Evolutionary conservation across 2,329 filamentous ascomycete species (phyloP).

Genomic region (Colletotrichum eremochloae): DNA sequence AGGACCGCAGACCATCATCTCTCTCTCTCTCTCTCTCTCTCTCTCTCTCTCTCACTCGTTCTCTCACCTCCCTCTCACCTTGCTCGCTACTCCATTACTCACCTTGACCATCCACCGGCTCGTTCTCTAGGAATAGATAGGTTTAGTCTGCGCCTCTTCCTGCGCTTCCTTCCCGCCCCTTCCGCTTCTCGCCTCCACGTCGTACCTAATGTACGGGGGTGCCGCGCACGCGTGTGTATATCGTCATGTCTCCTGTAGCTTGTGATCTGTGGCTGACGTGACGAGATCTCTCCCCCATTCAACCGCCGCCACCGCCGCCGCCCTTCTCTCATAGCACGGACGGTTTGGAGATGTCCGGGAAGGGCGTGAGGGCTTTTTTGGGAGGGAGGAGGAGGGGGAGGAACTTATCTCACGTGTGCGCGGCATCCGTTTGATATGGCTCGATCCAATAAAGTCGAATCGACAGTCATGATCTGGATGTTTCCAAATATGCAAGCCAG

Average conservation of each 20-base stretch:
- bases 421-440: constrained; percentile 1
- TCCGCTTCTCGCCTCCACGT: neutral
- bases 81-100: neutral
- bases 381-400: neutral
- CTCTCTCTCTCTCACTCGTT: constrained; percentile 1
- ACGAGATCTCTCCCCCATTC: constrained; percentile 4
- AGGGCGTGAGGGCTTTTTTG: constrained; percentile 33
- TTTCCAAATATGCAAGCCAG: constrained; percentile 19
- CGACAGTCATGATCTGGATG: neutral
- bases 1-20: neutral
- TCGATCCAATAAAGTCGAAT: constrained; percentile 3
- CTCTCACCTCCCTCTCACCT: constrained; percentile 18
- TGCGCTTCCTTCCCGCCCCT: neutral
- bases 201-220: neutral
- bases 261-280: constrained; percentile 39
- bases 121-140: constrained; percentile 1
- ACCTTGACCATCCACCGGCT: neutral
- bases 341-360: constrained; percentile 41
- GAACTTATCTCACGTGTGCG: constrained; percentile 28
- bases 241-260: constrained; percentile 2
- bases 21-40: neutral
- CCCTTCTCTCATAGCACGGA: constrained; percentile 19
- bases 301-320: too few relatives aligned
- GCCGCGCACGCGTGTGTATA: too few relatives aligned
- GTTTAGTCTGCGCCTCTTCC: neutral